Evolutionary conservation across 305 asterid species (phyloP).

Genomic region (Fraxinus albicans): DNA sequence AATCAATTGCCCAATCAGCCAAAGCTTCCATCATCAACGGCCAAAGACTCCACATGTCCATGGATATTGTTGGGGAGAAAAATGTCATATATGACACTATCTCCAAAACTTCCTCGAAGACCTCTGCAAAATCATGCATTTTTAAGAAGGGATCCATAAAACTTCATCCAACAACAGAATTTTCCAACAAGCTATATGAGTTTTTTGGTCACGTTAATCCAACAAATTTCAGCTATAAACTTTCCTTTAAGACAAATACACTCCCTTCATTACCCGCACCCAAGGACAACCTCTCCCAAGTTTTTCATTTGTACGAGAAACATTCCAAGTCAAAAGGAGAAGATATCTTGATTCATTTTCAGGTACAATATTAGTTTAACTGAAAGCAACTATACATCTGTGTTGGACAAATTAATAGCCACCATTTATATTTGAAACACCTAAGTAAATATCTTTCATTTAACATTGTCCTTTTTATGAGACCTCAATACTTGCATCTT

Average conservation of each 20-base stretch:
- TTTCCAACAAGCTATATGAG: neutral
- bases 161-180: neutral
- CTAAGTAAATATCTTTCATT: neutral
- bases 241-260: neutral
- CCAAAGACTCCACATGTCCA: slow-evolving; percentile 99
- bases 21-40: slow-evolving; percentile 90
- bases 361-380: neutral
- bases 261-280: neutral
- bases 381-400: neutral
- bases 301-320: slow-evolving; percentile 1
- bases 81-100: slow-evolving; percentile 96
- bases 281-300: slow-evolving; percentile 11
- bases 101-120: slow-evolving; percentile 96
- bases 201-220: neutral
- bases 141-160: slow-evolving; percentile 1
- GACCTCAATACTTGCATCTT: neutral
- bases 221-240: slow-evolving; percentile 1
- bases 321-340: neutral
- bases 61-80: slow-evolving; percentile 85
- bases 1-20: slow-evolving; percentile 98
- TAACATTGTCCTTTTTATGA: neutral
- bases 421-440: neutral
- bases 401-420: neutral
- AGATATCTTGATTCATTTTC: neutral
- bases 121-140: slow-evolving; percentile 65